A percentile compares a stretch with the other conserved stretches of the same genome.
These are phyloP conservation scores for Begonia fuchsioides DNA, from an alignment of 306 rosid species.

Conservation along the genomic window DNA sequence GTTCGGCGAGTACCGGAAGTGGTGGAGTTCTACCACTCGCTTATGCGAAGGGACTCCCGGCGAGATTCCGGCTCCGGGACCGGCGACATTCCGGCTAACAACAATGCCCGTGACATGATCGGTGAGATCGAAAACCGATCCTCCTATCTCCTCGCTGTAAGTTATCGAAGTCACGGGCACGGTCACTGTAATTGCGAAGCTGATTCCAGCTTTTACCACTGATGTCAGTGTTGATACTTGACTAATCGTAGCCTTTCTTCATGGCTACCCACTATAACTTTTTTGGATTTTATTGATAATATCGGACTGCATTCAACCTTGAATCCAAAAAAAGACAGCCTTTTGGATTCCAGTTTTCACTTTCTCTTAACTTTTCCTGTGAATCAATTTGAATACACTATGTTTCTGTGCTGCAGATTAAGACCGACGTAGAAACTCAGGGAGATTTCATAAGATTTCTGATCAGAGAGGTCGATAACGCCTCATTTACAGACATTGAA, in stretches of 20 bases:
- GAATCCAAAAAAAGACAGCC: too few relatives aligned
- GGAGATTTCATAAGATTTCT: conserved; percentile 84
- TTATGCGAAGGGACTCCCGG: conserved; percentile 84
- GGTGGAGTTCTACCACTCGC: conserved; percentile 88
- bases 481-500: conserved; percentile 63
- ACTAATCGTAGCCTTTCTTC: conserved; percentile 11
- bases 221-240: conserved; percentile 26
- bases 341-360: too few relatives aligned
- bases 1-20: conserved; percentile 87
- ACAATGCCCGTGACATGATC: conserved; percentile 93
- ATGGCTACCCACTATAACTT: conserved; percentile 11
- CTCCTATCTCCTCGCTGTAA: conserved; percentile 68
- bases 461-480: conserved; percentile 83
- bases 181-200: conserved; percentile 15
- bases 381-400: not conserved
- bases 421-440: conserved; percentile 90
- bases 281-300: conserved; percentile 16
- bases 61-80: conserved; percentile 33
- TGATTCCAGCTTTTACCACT: conserved; percentile 24
- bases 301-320: not conserved
- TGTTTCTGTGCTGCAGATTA: conserved; percentile 46
- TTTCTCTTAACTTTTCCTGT: too few relatives aligned
- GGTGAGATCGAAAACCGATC: conserved; percentile 99
- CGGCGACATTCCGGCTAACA: conserved; percentile 35
- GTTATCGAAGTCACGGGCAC: conserved; percentile 21